These are phyloP conservation scores for Anethum foeniculum DNA, from an alignment of 140 eudicot species.

Conservation along the genomic window DNA sequence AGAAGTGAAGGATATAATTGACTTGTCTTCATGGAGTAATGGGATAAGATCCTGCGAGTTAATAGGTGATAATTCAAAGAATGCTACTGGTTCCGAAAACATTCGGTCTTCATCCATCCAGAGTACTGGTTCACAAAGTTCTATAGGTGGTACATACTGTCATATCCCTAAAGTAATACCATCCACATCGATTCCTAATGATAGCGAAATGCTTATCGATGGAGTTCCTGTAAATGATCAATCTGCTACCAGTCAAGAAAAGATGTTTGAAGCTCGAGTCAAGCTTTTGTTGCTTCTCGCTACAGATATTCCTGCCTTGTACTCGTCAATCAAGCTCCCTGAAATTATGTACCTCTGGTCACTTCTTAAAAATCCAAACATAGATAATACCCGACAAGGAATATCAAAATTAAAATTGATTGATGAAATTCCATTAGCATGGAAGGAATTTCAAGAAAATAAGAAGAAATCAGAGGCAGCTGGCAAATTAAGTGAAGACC, in stretches of 20 bases:
- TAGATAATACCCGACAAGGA: neutral
- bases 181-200: constrained; percentile 3
- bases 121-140: neutral
- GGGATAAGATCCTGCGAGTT: neutral
- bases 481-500: constrained; percentile 14
- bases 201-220: constrained; percentile 8
- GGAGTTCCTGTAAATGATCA: neutral
- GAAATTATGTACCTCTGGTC: constrained; percentile 2
- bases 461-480: constrained; percentile 11
- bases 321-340: constrained; percentile 7
- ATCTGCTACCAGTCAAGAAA: neutral
- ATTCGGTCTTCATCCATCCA: neutral
- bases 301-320: constrained; percentile 9
- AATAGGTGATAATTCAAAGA: neutral
- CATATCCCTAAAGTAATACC: neutral
- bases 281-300: constrained; percentile 16
- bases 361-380: constrained; percentile 10
- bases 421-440: constrained; percentile 12
- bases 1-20: neutral
- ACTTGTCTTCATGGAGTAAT: neutral
- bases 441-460: constrained; percentile 10
- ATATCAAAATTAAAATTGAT: constrained; percentile 14
- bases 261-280: constrained; percentile 12
- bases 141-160: too few relatives aligned
- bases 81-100: neutral